phyloP scores from a whole-genome alignment of 139 green algal genomes.

The Chlamydomonas asymmetrica region DNA sequence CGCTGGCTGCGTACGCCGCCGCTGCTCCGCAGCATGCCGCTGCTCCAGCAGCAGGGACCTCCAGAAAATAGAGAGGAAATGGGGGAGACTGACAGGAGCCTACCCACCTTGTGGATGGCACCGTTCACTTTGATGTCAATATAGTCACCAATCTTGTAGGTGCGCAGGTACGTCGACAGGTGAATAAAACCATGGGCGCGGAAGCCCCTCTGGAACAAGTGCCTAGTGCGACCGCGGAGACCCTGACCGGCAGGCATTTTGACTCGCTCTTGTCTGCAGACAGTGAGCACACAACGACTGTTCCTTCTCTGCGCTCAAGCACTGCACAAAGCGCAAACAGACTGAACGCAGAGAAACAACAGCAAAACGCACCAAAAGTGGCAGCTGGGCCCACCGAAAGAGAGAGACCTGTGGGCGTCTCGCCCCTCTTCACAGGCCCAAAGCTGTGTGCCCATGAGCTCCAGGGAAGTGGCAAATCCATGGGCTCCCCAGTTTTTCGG shows the following conservation, averaged over 20 bases:
- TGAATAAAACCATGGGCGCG: constrained; percentile 89
- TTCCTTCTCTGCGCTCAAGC: background rate
- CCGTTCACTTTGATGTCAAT: constrained; percentile 98
- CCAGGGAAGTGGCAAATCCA: too few species aligned
- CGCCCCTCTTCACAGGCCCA: too few species aligned
- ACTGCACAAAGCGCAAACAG: background rate
- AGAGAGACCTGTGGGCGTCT: too few species aligned
- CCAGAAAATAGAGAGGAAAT: background rate
- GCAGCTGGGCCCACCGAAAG: constrained; percentile 24
- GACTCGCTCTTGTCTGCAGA: constrained; percentile 26
- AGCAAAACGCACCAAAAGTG: constrained; percentile 10
- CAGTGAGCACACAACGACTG: background rate
- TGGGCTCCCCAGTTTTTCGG: too few species aligned
- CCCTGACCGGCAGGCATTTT: constrained; percentile 63
- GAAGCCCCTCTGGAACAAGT: constrained; percentile 87
- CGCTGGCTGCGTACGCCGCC: background rate
- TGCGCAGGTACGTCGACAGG: constrained; percentile 91
- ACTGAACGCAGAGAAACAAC: background rate
- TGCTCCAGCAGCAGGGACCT: background rate
- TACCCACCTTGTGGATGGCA: constrained; percentile 91
- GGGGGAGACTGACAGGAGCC: too few species aligned
- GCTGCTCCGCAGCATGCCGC: too few species aligned
- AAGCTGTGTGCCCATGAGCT: too few species aligned
- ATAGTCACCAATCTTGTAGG: constrained; percentile 95
- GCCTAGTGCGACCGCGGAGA: constrained; percentile 81